Base-by-base conservation (phyloP, 352 stramenopile genomes). In the Peronospora farinosa region DNA sequence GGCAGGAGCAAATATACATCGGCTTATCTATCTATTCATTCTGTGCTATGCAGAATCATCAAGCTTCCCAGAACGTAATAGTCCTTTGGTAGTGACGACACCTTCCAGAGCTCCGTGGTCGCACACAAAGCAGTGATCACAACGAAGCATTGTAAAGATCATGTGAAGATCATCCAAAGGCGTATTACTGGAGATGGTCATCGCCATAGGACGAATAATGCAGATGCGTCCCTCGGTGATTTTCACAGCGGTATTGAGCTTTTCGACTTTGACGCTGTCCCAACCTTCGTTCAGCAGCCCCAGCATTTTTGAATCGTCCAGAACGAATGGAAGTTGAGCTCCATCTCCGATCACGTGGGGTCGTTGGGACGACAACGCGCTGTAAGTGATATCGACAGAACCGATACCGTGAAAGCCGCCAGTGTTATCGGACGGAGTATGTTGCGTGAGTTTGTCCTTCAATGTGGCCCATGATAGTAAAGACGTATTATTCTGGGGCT, bases 101-200 rank as follows among this genome's bases (percentile, higher is more conserved):
- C 85, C 85, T 44, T 78, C 63, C 19, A 95, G 58, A 48, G 84
- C 74, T 23, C 85, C 85, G 31, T 92, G 83, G 48, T 90, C 78
- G 31, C 83, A 94, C 30, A 95, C 81, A 43, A 93, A 94, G 54
- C 84, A 88, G 52, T 92, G 81, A 49, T 88, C 78, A 51, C 81
- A 94, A 0, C 84, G 81, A 31, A 95, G 65, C 85, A 95, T 95
- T 13, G 83, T 92, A 69, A 95, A 95, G 51, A 95, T 89, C 69
- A 95, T 88, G 66, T 95, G 85, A 5, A 95, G 60, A 39, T 92
- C 82, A 44, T 95, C 81, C 30, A 94, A 65, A 19, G 83, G 66
- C 21, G 83, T 95, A 37, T 67, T 78, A 31, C 66, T 90, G 11
- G 81, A 89, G 33, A 90, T 84, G 7, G 78, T 94, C 63, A 91